Base-by-base conservation (phyloP, 2,329 filamentous ascomycete genomes). In the Hypoxylon sp. region DNA sequence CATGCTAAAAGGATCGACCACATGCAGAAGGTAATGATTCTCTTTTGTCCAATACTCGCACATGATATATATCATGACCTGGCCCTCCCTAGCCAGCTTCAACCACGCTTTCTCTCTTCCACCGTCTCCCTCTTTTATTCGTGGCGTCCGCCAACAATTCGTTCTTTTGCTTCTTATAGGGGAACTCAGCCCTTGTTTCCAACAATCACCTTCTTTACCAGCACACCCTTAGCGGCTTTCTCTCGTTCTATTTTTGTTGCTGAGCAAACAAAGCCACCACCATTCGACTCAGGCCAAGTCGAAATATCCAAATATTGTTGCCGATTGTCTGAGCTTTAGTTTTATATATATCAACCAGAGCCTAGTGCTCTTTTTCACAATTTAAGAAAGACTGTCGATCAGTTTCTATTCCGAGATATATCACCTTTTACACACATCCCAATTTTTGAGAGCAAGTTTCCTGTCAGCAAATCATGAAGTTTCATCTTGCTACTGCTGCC, bases 391-490 rank as follows among this genome's bases (percentile, higher is more conserved):
- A 61, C 57, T 44, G 68, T 61, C 42, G 68, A 71, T 68, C 68
- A 64, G 60, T 67, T 62, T 59, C 63, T 42, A 52, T 31, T 59
- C 51, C 17, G 17, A 50, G 3, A 42, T 13, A 24, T 39, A 14
- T 61, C 37, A 61, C 11, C 51, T 50, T 50, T 48, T 48, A 54
- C 29, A n/a, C n/a, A 5, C 11, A 42, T 35, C 60, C 26, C n/a
- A 5, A 67, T 81, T 39, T 65, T 60, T 70, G 58, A 58, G 42
- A 72, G 54, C 35, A 64, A 66, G 44, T 46, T 54, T 71, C 59
- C 47, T 37, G 26, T 2, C 39, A 59, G 31, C 19, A 63, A 63
- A 71, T 14, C 46, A 80, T 80, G 78, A 76, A 76, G 51, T 73
- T 75, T 68, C 70, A 72, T 6, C 14, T 53, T 37, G 67, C 74